Percentiles rank a stretch among this genome's conserved stretches.
Evolutionary conservation across 768 basidiomycete species (phyloP).

Genomic region (Auricularia sp.): DNA sequence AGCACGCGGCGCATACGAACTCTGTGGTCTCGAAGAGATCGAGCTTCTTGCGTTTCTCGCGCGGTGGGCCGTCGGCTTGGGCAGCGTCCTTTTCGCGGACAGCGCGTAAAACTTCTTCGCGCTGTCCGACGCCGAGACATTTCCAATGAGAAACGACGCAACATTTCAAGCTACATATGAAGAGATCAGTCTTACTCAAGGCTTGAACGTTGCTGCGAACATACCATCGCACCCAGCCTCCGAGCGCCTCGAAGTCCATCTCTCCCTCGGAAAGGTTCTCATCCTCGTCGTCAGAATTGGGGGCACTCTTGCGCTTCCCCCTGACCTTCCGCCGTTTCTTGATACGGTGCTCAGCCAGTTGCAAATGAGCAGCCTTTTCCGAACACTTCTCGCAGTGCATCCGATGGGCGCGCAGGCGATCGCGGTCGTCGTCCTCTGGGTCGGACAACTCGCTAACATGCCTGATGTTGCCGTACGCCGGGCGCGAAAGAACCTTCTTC

Average conservation of each 20-base stretch:
- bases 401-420: conserved; percentile 51
- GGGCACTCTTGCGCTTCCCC: conserved; percentile 30
- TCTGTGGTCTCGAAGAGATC: conserved; percentile 55
- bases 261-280: conserved; percentile 48
- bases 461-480: conserved; percentile 34
- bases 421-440: conserved; percentile 32
- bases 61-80: conserved; percentile 17
- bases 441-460: conserved; percentile 39
- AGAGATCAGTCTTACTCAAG: not conserved
- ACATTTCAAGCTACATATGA: conserved; percentile 52
- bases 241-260: conserved; percentile 40
- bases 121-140: conserved; percentile 55
- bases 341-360: conserved; percentile 24
- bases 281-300: conserved; percentile 37
- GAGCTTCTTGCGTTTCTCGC: conserved; percentile 39
- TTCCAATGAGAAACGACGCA: conserved; percentile 70
- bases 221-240: conserved; percentile 83
- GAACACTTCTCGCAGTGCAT: conserved; percentile 65
- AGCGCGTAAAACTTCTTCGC: conserved; percentile 65
- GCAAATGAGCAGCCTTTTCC: conserved; percentile 44
- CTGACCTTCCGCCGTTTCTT: conserved; percentile 25
- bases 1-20: conserved; percentile 69
- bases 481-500: conserved; percentile 1
- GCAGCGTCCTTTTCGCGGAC: conserved; percentile 30
- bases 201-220: conserved; percentile 13